phyloP scores from a whole-genome alignment of 148 eudicot genomes.

The Vaccinium corymbosum region DNA sequence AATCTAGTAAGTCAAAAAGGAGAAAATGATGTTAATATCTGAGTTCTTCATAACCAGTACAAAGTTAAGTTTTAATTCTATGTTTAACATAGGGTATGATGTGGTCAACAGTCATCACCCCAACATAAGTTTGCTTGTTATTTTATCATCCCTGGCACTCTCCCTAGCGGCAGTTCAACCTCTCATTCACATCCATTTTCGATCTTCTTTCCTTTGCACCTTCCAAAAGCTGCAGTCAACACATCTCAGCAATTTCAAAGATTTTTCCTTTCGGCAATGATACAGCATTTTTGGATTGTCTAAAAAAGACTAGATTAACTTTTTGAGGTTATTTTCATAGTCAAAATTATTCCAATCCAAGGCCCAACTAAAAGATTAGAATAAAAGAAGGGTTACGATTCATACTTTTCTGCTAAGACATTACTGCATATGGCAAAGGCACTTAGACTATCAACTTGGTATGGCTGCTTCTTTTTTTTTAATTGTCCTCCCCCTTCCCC shows the following conservation, averaged over 20 bases:
- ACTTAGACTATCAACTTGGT: not conserved
- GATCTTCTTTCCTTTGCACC: not conserved
- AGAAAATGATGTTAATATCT: not conserved
- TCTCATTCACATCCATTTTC: not conserved
- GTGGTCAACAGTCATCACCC: not conserved
- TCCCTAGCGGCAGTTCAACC: not conserved
- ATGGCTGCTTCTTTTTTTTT: not conserved
- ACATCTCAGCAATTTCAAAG: not conserved
- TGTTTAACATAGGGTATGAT: not conserved
- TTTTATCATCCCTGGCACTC: not conserved
- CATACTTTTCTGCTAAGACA: not conserved
- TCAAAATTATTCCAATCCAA: not conserved
- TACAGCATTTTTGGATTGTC: not conserved
- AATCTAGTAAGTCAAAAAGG: no score
- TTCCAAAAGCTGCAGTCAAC: not conserved
- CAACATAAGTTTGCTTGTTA: not conserved
- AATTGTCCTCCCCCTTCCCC: not conserved
- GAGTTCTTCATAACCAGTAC: not conserved
- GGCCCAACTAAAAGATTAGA: not conserved
- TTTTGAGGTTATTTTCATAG: not conserved
- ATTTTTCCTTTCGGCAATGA: not conserved
- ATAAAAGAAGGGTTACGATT: not conserved
- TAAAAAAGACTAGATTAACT: not conserved
- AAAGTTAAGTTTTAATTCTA: not conserved
- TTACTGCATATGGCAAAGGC: not conserved